Conservation (phyloP, 2,329 filamentous ascomycete species). For the Fonsecaea nubica region DNA sequence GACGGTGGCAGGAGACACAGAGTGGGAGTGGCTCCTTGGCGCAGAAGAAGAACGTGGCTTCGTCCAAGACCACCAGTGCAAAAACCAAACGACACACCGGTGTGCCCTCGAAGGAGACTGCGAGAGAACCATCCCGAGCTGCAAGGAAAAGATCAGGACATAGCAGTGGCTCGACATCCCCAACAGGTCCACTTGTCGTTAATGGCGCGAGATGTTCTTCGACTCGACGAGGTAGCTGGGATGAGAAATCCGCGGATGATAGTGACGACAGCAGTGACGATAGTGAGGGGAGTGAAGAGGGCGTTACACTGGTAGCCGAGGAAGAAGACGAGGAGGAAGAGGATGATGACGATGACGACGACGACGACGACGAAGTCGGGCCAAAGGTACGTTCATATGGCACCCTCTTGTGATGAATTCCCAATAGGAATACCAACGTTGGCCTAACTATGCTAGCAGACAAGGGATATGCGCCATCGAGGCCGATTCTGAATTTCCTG, state of each 20-base stretch:
- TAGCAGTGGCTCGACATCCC: constrained; percentile 19
- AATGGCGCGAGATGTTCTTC: constrained; percentile 31
- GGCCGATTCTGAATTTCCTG: neutral
- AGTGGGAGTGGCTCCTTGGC: neutral
- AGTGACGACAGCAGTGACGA: constrained; percentile 35
- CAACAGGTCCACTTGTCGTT: constrained; percentile 34
- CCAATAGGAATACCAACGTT: neutral
- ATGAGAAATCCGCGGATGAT: constrained; percentile 13
- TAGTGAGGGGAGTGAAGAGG: constrained; percentile 12
- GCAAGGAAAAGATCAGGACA: constrained; percentile 1
- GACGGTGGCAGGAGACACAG: neutral
- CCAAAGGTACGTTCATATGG: neutral
- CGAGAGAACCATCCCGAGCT: neutral
- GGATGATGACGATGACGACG: neutral
- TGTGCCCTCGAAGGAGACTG: neutral
- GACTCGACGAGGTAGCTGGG: constrained; percentile 14
- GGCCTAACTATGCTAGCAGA: neutral
- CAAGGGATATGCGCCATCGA: neutral
- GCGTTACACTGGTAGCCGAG: constrained; percentile 4
- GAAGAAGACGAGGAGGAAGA: constrained; percentile 3
- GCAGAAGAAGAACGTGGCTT: constrained; percentile 12
- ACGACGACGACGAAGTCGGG: constrained; percentile 2
- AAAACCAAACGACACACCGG: constrained; percentile 10
- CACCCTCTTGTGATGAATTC: neutral
- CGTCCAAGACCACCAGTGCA: neutral